phyloP scores from a whole-genome alignment of 306 rosid species.

The Sicyos baderoa region DNA sequence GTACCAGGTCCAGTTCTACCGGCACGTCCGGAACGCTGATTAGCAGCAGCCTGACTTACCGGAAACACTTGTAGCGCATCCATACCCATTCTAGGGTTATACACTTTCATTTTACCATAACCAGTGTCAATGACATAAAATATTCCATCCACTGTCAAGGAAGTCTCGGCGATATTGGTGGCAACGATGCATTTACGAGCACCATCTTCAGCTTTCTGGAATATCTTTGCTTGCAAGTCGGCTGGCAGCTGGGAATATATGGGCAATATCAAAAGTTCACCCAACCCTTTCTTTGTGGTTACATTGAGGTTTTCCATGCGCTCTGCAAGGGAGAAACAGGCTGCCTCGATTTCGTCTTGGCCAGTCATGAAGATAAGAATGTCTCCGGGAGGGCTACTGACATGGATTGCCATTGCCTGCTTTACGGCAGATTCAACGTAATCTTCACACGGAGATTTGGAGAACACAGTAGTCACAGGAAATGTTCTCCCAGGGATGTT shows the following conservation, averaged over 20 bases:
- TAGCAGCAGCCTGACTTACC: conserved; percentile 94
- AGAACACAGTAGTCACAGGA: conserved; percentile 74
- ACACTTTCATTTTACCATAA: conserved; percentile 94
- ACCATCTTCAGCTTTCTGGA: conserved; percentile 92
- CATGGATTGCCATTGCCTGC: conserved; percentile 98
- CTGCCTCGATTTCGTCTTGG: conserved; percentile 99
- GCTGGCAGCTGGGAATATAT: conserved; percentile 99
- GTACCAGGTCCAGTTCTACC: conserved; percentile 99
- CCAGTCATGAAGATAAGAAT: conserved; percentile 98
- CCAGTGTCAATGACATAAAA: conserved; percentile 92
- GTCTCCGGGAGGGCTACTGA: conserved; percentile 91
- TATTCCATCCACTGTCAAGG: conserved; percentile 92
- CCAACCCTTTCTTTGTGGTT: conserved; percentile 61
- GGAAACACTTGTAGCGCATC: conserved; percentile 99
- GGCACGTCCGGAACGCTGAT: conserved; percentile 97
- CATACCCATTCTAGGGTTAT: conserved; percentile 99
- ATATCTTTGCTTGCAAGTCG: conserved; percentile 93
- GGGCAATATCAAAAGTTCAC: conserved; percentile 86
- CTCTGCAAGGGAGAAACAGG: conserved; percentile 87
- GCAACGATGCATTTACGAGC: conserved; percentile 96
- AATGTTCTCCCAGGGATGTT: conserved; percentile 97
- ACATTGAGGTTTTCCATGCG: conserved; percentile 79
- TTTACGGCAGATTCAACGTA: conserved; percentile 96
- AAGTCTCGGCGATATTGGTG: conserved; percentile 95
- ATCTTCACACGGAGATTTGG: conserved; percentile 93